phyloP scores from a whole-genome alignment of 1,139 yeast genomes.

The Candida frijolesensis region DNA sequence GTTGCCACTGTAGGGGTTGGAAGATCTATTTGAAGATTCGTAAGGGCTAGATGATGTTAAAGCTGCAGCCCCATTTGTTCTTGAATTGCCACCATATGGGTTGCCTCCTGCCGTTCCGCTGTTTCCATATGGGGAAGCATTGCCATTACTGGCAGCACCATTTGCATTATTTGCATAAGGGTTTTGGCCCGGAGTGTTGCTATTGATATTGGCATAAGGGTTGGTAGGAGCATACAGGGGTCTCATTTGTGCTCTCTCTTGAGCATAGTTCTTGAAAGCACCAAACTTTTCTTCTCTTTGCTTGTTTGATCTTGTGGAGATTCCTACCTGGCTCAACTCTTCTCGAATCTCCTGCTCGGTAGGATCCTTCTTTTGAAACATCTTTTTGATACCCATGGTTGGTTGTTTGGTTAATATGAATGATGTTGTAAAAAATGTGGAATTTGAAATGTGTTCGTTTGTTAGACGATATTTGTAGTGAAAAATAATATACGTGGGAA shows the following conservation, averaged over 20 bases:
- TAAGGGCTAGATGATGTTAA: background rate
- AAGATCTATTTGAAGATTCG: background rate
- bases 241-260: constrained; percentile 42
- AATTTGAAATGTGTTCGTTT: background rate
- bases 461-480: background rate
- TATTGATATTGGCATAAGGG: constrained; percentile 42
- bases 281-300: constrained; percentile 58
- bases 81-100: constrained; percentile 15
- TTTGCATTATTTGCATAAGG: constrained; percentile 26
- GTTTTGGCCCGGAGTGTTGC: constrained; percentile 21
- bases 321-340: constrained; percentile 53
- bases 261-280: constrained; percentile 65
- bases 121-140: background rate
- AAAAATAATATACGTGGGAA: background rate
- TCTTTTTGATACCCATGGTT: constrained; percentile 49
- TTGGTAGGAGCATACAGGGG: constrained; percentile 51
- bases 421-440: background rate
- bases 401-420: background rate
- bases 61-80: background rate
- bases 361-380: constrained; percentile 64
- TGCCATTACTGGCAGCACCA: background rate
- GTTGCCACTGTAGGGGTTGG: background rate
- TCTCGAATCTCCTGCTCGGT: constrained; percentile 58
- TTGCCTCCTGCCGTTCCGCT: constrained; percentile 5
- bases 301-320: constrained; percentile 43